A percentile compares a stretch with the other conserved stretches of the same genome.
phyloP scores from a whole-genome alignment of 257 asterid species.

The Solanum chmielewskii region DNA sequence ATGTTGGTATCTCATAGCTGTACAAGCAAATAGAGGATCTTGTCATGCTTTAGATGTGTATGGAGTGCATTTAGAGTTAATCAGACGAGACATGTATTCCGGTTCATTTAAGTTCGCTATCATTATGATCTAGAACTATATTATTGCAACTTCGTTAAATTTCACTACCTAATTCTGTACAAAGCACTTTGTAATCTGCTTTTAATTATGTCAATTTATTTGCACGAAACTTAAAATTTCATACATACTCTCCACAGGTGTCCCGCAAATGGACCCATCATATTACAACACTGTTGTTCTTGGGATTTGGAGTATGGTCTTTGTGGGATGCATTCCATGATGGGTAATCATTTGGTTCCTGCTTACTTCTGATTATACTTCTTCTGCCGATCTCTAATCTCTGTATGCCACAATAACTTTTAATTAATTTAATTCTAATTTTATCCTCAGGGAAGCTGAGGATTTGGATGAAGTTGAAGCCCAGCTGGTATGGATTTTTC shows the following conservation, averaged over 20 bases:
- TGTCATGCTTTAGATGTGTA: background rate
- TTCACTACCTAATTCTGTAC: background rate
- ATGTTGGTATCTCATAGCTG: background rate
- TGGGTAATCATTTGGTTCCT: conserved; percentile 35
- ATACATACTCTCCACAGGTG: conserved; percentile 28
- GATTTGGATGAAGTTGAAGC: conserved; percentile 90
- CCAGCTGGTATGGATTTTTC: conserved; percentile 56
- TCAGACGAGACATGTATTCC: background rate
- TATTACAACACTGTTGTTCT: conserved; percentile 66
- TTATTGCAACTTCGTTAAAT: background rate
- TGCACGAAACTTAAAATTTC: background rate
- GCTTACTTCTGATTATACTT: background rate
- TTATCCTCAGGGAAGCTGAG: conserved; percentile 54
- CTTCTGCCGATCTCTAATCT: background rate
- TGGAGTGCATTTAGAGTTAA: background rate
- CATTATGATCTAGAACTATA: background rate
- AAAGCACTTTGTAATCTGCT: background rate
- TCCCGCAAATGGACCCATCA: conserved; percentile 98
- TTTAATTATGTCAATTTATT: background rate
- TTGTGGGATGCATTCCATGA: conserved; percentile 88
- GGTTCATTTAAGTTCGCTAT: background rate
- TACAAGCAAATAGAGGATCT: background rate
- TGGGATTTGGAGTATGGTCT: conserved; percentile 97
- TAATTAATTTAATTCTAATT: conserved; percentile 1
- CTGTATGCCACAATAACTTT: background rate